Conservation (phyloP, 129 eudicot species). For the Helianthus tuberosus region DNA sequence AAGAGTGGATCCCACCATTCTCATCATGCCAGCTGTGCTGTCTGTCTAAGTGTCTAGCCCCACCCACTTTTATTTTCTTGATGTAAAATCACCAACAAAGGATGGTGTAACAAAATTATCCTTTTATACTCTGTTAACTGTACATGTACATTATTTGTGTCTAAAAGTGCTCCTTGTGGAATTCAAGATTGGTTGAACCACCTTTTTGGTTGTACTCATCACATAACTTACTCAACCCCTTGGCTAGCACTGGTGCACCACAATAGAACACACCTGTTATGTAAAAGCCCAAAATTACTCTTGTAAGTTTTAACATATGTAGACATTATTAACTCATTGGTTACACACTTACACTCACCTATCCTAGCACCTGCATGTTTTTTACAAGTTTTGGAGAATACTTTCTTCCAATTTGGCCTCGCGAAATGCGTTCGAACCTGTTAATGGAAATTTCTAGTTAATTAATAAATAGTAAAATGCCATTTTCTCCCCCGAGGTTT, state of each 20-base stretch:
- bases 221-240: slow-evolving; percentile 74
- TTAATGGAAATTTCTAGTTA: not conserved
- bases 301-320: not conserved
- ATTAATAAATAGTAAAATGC: not conserved
- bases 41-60: not conserved
- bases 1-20: slow-evolving; percentile 23
- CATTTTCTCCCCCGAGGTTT: too few relatives aligned
- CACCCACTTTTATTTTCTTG: slow-evolving; percentile 7
- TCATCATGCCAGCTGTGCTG: slow-evolving; percentile 11
- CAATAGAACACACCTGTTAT: slow-evolving; percentile 93
- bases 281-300: not conserved
- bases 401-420: slow-evolving; percentile 97
- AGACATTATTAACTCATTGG: not conserved
- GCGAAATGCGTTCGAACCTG: slow-evolving; percentile 98
- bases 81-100: slow-evolving; percentile 20
- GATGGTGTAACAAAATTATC: slow-evolving; percentile 28
- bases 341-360: slow-evolving; percentile 52
- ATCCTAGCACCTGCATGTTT: slow-evolving; percentile 92
- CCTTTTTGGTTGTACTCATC: slow-evolving; percentile 85
- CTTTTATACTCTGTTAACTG: slow-evolving; percentile 2
- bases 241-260: slow-evolving; percentile 89
- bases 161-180: slow-evolving; percentile 92
- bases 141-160: slow-evolving; percentile 21
- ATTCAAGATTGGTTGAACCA: slow-evolving; percentile 88
- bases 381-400: slow-evolving; percentile 64